Evolutionary conservation across 495 filamentous ascomycete genomes (phyloP).

Genomic region (Penicillium alfredii): DNA sequence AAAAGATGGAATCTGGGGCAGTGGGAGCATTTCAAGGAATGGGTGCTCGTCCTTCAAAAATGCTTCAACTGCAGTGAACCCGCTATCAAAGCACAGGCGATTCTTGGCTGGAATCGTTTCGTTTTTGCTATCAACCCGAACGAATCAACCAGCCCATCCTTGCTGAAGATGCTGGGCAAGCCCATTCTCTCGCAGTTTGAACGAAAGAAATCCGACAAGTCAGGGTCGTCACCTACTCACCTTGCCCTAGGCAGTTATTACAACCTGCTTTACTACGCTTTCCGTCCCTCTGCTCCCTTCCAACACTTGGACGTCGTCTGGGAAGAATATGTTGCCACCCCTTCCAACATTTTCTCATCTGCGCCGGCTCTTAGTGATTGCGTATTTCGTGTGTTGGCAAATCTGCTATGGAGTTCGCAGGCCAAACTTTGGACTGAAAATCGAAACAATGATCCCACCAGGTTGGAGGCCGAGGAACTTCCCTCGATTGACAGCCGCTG

Average conservation of each 20-base stretch:
- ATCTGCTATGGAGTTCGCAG: constrained; percentile 61
- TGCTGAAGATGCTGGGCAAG: constrained; percentile 61
- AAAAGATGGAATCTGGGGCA: constrained; percentile 54
- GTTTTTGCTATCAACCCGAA: constrained; percentile 62
- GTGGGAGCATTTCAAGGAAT: constrained; percentile 68
- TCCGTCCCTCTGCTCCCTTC: constrained; percentile 59
- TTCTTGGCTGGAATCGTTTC: constrained; percentile 76
- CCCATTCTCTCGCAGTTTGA: constrained; percentile 67
- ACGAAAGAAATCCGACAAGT: constrained; percentile 52
- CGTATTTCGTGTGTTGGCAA: constrained; percentile 58
- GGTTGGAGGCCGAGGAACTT: constrained; percentile 63
- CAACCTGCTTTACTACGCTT: constrained; percentile 78
- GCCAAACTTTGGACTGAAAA: constrained; percentile 67
- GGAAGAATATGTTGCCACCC: constrained; percentile 63
- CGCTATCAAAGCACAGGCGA: constrained; percentile 66
- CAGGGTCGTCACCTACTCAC: constrained; percentile 50
- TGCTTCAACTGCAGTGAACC: constrained; percentile 80
- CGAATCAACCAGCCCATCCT: constrained; percentile 50
- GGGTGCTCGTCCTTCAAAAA: constrained; percentile 68
- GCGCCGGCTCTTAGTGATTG: constrained; percentile 37
- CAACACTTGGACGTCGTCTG: constrained; percentile 69
- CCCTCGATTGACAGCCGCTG: constrained; percentile 78
- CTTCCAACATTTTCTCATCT: constrained; percentile 29
- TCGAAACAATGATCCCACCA: constrained; percentile 52
- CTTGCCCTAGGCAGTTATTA: constrained; percentile 64